Base-by-base conservation (phyloP, 1,284 basidiomycete genomes). In the Malassezia psittaci region DNA sequence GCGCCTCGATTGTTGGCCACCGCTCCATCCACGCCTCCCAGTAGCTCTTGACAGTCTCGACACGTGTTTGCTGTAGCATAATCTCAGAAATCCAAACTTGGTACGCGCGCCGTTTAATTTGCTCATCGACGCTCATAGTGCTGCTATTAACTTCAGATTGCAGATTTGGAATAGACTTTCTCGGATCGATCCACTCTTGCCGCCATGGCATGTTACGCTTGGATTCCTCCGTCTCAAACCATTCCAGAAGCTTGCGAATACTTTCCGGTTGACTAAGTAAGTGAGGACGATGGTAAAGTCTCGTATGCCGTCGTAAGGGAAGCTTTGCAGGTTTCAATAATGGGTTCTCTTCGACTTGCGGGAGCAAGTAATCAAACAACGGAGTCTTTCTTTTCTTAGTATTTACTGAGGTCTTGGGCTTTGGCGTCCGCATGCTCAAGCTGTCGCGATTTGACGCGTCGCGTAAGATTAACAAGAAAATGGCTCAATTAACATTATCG, bases 51-150 rank as follows among this genome's bases (percentile, higher is more conserved):
- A 75, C 68, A 2, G 68, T 72, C 42, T 62, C 60, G n/a, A 72
- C 70, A 12, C 62, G 90, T 0, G 93, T 96, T 75, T 98, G 93
- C 74, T 98, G 93, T 6, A 96, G 80, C 93, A 96, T 96, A 61
- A 96, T 86, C 75, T 96, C 90, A 11, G 86, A 88, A 42, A 94
- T 79, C 85, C 86, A 88, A 11, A 88, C 86, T 84, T 88, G 59
- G 38, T 57, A 73, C 13, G 72, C 55, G 18, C 61, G 53, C 19
- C 48, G 47, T 48, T 60, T 59, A 57, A 66, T 49, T 41, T 80
- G 81, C 35, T 81, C 80, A 0, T 68, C 61, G 41, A 75, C 8
- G 13, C n/a, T 18, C 18, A 29, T 13, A n/a, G 35, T 35, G 33
- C 6, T 8, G 12, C 50, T 36, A 36, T 54, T 40, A 1, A 61